A percentile compares a stretch with the other conserved stretches of the same genome.
These are phyloP conservation scores for Rhynchospora pubera DNA, from an alignment of 176 grass and related monocot genomes.

Conservation along the genomic window DNA sequence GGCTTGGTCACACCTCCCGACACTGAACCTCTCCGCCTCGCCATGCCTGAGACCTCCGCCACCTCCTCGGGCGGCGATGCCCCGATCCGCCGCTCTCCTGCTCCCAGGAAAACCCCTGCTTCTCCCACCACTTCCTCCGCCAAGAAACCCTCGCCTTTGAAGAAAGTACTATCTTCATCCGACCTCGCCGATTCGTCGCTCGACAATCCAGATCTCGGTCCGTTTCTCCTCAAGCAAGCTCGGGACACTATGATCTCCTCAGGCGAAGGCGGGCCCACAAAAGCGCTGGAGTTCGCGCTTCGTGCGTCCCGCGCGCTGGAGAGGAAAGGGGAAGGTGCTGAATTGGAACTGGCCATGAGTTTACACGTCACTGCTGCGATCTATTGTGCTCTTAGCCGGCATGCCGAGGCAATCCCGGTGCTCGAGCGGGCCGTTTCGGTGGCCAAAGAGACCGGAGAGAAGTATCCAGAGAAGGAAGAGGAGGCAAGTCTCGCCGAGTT, in stretches of 20 bases:
- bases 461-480: slow-evolving; percentile 30
- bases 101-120: too few relatives aligned
- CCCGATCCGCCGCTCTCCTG: too few relatives aligned
- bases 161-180: too few relatives aligned
- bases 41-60: too few relatives aligned
- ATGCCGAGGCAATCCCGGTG: slow-evolving; percentile 75
- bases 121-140: too few relatives aligned
- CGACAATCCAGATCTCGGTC: slow-evolving; percentile 99
- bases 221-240: slow-evolving; percentile 89
- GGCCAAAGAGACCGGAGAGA: not conserved
- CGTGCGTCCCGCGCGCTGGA: slow-evolving; percentile 72
- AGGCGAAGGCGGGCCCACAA: slow-evolving; percentile 58
- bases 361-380: slow-evolving; percentile 92
- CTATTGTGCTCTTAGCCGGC: slow-evolving; percentile 60
- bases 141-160: too few relatives aligned
- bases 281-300: slow-evolving; percentile 84
- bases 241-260: slow-evolving; percentile 78
- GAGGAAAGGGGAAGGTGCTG: slow-evolving; percentile 65
- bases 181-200: slow-evolving; percentile 47
- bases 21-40: too few relatives aligned
- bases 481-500: slow-evolving; percentile 73
- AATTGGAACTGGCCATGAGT: slow-evolving; percentile 97
- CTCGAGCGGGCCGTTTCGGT: slow-evolving; percentile 76
- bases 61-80: too few relatives aligned
- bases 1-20: too few relatives aligned